Evolutionary conservation across 495 filamentous ascomycete species (phyloP), one percentile per base, ranked within the genome.

Genomic region (Penicillium soppii): DNA sequence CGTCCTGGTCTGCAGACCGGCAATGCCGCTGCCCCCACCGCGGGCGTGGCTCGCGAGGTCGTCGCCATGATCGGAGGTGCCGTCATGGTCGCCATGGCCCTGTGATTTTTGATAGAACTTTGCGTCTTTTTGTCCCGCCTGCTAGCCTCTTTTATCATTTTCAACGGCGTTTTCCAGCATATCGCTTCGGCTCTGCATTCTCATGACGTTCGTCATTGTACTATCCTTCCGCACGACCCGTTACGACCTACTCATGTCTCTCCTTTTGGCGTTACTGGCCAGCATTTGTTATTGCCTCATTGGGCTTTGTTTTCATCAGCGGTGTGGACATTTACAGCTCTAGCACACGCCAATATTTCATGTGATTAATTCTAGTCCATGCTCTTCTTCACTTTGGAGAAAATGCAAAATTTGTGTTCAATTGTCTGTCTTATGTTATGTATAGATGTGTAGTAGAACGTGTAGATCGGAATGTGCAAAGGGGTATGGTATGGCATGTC

Each of bases 1-100:
- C 42, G 57, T 1, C 72, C 77, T 1, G 62, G 73, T 20, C 59
- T 81, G 51, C 77, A 80, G 56, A 77, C 74, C 1, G 69, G 61
- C 30, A 65, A 65, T 27, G 67, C 60, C 1, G 63, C 66, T 1
- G 57, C 68, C 27, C 49, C 65, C 9, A 66, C 65, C 15, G 50
- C 59, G 19, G 65, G 65, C 4, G 52, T 70, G 21, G 53, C 51
- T 23, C 68, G 65, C 8, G 76, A 78, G 57, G 59, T 78, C 38
- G 57, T 71, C 26, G 67, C 68, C 13, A 70, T 80, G 56, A 43
- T 81, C 21, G 72, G 72, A 7, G 73, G 72, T 13, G 73, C 72
- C 17, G 63, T 72, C 22, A 37, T 67, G 9, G 63, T 74, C 19
- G 73, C 67, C 15, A 69, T 74, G 57, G 67, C 65, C 32, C 54